Percentiles rank a stretch among this genome's conserved stretches.
Conservation (phyloP, 768 basidiomycete genomes). For the Royoungia palumana region DNA sequence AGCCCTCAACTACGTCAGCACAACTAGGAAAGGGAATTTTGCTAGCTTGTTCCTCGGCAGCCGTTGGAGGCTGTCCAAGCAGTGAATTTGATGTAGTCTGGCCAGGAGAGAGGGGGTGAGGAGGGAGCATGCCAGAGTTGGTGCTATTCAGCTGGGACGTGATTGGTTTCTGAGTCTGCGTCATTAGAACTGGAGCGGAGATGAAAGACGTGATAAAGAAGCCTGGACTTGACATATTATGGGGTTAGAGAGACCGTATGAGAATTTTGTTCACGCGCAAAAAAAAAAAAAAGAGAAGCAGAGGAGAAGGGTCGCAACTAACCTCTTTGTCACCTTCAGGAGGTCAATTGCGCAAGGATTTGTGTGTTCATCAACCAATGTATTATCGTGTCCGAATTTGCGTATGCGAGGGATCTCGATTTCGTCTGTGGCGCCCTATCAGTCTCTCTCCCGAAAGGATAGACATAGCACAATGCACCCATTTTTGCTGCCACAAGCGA, state of each 20-base stretch:
- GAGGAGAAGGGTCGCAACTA: conserved; percentile 14
- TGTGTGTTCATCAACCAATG: conserved; percentile 2
- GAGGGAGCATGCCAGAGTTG: conserved; percentile 18
- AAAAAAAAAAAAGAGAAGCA: conserved; percentile 13
- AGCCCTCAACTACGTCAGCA: not conserved
- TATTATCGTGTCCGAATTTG: conserved; percentile 39
- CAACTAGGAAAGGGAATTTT: not conserved
- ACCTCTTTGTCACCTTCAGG: conserved; percentile 20
- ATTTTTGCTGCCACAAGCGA: conserved; percentile 45
- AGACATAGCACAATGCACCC: conserved; percentile 35
- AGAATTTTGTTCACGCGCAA: conserved; percentile 16
- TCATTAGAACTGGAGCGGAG: conserved; percentile 29
- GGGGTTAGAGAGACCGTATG: conserved; percentile 23
- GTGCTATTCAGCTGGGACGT: conserved; percentile 15
- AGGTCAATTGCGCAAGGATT: conserved; percentile 7
- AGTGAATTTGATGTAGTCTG: conserved; percentile 18
- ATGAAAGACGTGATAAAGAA: conserved; percentile 35
- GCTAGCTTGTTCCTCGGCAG: not conserved
- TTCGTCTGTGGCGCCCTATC: conserved; percentile 39
- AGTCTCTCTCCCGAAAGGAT: not conserved
- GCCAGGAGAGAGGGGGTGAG: conserved; percentile 19
- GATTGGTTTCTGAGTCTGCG: conserved; percentile 17
- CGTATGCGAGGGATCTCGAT: conserved; percentile 51
- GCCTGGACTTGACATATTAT: conserved; percentile 28
- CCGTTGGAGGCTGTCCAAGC: conserved; percentile 24